These are phyloP conservation scores for Ceratocystis papillata DNA, from an alignment of 2,329 filamentous ascomycete species.

Conservation along the genomic window DNA sequence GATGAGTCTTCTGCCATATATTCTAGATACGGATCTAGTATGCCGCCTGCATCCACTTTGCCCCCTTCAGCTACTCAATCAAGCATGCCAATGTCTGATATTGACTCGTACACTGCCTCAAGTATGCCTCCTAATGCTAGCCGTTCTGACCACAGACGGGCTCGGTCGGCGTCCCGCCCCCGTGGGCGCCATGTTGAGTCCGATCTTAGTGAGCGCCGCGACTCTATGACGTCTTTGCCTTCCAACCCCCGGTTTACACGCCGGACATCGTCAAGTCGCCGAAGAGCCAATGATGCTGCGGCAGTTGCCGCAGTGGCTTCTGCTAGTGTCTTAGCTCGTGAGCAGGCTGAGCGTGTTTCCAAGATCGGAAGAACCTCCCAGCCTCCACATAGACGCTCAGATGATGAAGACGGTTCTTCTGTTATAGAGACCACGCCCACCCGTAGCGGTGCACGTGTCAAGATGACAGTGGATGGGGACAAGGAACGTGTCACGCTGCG, in stretches of 20 bases:
- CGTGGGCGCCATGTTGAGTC: slow-evolving; percentile 21
- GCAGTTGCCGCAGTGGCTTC: slow-evolving; percentile 40
- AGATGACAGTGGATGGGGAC: slow-evolving; percentile 41
- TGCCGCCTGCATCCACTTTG: slow-evolving; percentile 7
- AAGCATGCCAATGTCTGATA: slow-evolving; percentile 17
- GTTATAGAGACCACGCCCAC: slow-evolving; percentile 35
- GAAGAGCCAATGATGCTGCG: slow-evolving; percentile 37
- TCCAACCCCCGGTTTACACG: slow-evolving; percentile 29
- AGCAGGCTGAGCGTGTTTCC: slow-evolving; percentile 31
- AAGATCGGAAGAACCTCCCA: slow-evolving; percentile 21
- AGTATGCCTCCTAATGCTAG: slow-evolving; percentile 19
- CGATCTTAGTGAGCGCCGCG: slow-evolving; percentile 16
- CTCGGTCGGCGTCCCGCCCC: slow-evolving; percentile 13
- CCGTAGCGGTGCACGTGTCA: slow-evolving; percentile 45
- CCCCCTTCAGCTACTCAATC: slow-evolving; percentile 15
- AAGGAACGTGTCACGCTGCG: slow-evolving; percentile 52
- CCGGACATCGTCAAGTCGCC: slow-evolving; percentile 38
- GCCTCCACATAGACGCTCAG: slow-evolving; percentile 21
- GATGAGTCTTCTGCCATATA: slow-evolving; percentile 14
- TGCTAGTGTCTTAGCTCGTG: slow-evolving; percentile 40
- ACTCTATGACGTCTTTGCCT: slow-evolving; percentile 21
- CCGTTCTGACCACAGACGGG: slow-evolving; percentile 13
- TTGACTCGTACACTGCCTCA: slow-evolving; percentile 14
- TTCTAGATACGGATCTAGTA: slow-evolving; percentile 4
- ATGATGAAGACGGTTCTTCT: slow-evolving; percentile 26